Evolutionary conservation across 2,329 filamentous ascomycete genomes (phyloP).

Genomic region (Fusarium sp.): DNA sequence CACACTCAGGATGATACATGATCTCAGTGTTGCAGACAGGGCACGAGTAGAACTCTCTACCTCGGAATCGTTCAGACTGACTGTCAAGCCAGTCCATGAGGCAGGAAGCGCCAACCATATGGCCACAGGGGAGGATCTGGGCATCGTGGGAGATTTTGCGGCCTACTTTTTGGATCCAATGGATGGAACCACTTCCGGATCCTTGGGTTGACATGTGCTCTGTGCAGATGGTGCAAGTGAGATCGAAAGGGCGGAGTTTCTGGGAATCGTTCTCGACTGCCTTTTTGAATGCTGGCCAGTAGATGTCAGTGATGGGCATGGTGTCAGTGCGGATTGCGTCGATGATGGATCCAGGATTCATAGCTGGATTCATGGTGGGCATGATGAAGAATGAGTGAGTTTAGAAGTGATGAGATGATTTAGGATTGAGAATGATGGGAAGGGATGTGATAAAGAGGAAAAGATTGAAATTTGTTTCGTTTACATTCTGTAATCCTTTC

Average conservation of each 20-base stretch:
- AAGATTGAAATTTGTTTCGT: rapidly evolving
- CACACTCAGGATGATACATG: neutral
- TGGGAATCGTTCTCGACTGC: neutral
- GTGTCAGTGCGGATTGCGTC: neutral
- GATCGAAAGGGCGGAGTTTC: neutral
- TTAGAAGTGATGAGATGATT: neutral
- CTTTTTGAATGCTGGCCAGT: neutral
- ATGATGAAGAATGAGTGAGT: neutral
- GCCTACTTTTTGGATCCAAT: neutral
- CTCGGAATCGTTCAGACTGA: neutral
- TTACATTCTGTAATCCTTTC: neutral
- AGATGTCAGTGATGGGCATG: neutral
- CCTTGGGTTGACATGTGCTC: neutral
- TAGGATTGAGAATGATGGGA: neutral
- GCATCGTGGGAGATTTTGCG: neutral
- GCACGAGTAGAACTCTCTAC: neutral
- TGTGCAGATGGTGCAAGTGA: neutral
- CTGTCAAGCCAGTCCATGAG: neutral
- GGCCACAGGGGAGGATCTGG: neutral
- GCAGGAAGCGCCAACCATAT: neutral
- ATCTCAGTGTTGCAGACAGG: neutral
- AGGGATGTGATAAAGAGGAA: no score
- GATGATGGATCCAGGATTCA: neutral
- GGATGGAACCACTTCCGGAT: neutral
- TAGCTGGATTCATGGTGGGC: neutral